Evolutionary conservation across 2,329 filamentous ascomycete species (phyloP).

Genomic region (Aspergillus neotritici): DNA sequence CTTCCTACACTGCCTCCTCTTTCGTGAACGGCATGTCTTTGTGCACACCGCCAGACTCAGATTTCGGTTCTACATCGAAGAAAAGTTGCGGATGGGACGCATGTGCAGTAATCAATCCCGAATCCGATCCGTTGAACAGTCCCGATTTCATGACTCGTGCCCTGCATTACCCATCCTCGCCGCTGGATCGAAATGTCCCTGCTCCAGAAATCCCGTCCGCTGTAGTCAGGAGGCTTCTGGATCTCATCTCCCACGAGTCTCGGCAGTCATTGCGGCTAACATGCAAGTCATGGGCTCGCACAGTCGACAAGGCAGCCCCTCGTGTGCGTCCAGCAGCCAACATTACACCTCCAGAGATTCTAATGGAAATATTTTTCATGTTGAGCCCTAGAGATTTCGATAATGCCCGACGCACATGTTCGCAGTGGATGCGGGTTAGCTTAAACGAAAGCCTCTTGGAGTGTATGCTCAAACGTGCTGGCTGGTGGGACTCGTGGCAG

Average conservation of each 20-base stretch:
- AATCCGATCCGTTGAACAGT: neutral
- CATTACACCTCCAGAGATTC: conserved; percentile 43
- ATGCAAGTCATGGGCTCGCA: conserved; percentile 30
- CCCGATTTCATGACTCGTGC: too few relatives aligned
- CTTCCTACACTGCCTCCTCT: too few relatives aligned
- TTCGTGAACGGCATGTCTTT: neutral
- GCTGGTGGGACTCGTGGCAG: conserved; percentile 46
- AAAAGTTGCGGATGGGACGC: conserved; percentile 1
- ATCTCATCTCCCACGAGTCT: conserved; percentile 6
- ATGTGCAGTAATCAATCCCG: neutral
- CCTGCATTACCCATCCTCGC: too few relatives aligned
- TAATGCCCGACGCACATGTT: conserved; percentile 55
- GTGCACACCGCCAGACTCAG: neutral
- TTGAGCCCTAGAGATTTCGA: conserved; percentile 52
- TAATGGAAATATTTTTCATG: conserved; percentile 44
- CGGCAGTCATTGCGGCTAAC: conserved; percentile 25
- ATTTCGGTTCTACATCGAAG: neutral
- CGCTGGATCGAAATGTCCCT: too few relatives aligned
- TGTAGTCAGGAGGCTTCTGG: conserved; percentile 8
- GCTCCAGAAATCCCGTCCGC: conserved; percentile 2
- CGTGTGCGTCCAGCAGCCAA: conserved; percentile 27
- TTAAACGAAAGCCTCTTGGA: conserved; percentile 48
- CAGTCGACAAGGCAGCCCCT: conserved; percentile 19
- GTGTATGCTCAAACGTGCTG: conserved; percentile 51
- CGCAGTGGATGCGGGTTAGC: conserved; percentile 55